These are phyloP conservation scores for Hanseniaspora meyeri DNA, from an alignment of 805 yeast species.

Conservation along the genomic window DNA sequence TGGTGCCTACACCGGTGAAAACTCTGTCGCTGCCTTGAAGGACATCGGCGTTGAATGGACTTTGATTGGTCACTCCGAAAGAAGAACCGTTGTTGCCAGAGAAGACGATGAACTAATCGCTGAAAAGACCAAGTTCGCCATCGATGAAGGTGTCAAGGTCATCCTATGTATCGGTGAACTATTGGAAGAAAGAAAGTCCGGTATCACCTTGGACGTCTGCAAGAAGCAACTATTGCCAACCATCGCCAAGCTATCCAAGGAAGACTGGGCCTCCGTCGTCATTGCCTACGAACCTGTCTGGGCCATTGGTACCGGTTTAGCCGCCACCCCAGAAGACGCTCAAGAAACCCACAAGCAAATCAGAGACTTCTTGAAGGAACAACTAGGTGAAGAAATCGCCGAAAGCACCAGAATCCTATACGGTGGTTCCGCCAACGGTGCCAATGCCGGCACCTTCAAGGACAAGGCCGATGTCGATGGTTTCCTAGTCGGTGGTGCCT, in stretches of 20 bases:
- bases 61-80: constrained; percentile 94
- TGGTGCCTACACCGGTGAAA: constrained; percentile 98
- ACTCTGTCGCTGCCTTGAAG: constrained; percentile 74
- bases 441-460: constrained; percentile 80
- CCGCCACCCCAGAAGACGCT: constrained; percentile 97
- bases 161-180: constrained; percentile 98
- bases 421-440: constrained; percentile 97
- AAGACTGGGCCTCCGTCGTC: constrained; percentile 79
- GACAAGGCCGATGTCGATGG: constrained; percentile 93
- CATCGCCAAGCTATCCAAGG: constrained; percentile 43
- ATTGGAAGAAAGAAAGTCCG: constrained; percentile 84
- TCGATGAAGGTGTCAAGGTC: constrained; percentile 79
- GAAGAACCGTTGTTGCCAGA: constrained; percentile 74
- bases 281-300: constrained; percentile 99
- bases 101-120: constrained; percentile 88
- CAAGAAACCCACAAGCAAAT: constrained; percentile 85
- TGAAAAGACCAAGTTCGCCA: constrained; percentile 84
- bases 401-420: constrained; percentile 76
- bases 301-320: constrained; percentile 99
- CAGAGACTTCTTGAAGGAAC: constrained; percentile 67
- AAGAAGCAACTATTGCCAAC: constrained; percentile 86
- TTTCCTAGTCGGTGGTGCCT: constrained; percentile 98
- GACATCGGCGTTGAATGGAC: constrained; percentile 93
- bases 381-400: constrained; percentile 71
- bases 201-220: constrained; percentile 73